Percentiles rank a stretch among this genome's conserved stretches.
Conservation (phyloP, 106 monocot genomes). For the Dendrobium nobile region DNA sequence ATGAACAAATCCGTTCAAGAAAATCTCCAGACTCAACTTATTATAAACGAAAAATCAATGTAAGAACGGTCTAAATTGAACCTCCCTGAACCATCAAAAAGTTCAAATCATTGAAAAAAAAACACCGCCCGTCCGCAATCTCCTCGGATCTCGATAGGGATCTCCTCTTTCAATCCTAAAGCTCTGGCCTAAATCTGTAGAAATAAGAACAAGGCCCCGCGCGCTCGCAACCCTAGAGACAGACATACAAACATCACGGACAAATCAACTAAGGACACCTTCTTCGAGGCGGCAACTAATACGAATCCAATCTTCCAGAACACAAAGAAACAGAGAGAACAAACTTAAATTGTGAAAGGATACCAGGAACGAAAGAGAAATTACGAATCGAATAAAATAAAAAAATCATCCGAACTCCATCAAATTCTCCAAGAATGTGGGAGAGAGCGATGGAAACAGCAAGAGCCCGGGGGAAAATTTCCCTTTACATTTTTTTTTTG, state of each 20-base stretch:
- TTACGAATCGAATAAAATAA: background rate
- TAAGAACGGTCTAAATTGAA: background rate
- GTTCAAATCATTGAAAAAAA: background rate
- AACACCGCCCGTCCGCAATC: background rate
- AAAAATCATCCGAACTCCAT: background rate
- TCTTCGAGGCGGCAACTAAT: background rate
- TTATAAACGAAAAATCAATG: background rate
- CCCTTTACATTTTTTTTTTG: too few relatives aligned
- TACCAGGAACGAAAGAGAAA: background rate
- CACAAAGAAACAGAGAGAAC: background rate
- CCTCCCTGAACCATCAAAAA: background rate
- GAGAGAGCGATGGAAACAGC: background rate
- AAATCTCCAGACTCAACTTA: background rate
- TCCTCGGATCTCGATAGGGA: background rate
- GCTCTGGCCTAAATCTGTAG: background rate
- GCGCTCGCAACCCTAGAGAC: background rate
- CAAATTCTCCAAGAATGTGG: background rate
- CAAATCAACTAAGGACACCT: background rate
- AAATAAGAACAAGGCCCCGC: background rate
- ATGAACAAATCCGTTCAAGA: background rate
- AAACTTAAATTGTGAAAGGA: too few relatives aligned
- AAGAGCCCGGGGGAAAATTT: background rate
- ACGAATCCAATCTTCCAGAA: background rate
- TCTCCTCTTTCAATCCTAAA: background rate
- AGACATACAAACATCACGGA: background rate